Conservation (phyloP, 1,284 basidiomycete genomes). For the Cryptococcus neoformans region DNA sequence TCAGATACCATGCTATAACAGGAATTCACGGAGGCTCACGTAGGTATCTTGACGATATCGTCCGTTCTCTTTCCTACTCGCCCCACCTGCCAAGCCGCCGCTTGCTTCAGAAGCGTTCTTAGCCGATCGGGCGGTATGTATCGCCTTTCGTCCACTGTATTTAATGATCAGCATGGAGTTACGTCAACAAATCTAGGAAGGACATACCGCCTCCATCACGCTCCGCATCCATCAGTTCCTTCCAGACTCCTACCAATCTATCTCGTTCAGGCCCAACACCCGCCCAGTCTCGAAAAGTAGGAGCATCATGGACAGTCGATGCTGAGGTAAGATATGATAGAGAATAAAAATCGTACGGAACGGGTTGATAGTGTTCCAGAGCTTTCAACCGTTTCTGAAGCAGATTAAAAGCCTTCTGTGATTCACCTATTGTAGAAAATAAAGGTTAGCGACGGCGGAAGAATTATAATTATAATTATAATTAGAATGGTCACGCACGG, state of each 20-base stretch:
- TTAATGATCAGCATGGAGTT: not conserved
- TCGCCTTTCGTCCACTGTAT: slow-evolving; percentile 5
- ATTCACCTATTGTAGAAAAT: slow-evolving; percentile 29
- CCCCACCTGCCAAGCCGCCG: slow-evolving; percentile 52
- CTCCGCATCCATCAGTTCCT: slow-evolving; percentile 38
- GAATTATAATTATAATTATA: not conserved
- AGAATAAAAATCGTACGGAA: slow-evolving; percentile 52
- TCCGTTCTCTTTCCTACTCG: slow-evolving; percentile 6
- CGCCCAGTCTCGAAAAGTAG: slow-evolving; percentile 52
- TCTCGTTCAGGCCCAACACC: slow-evolving; percentile 47
- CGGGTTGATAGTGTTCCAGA: slow-evolving; percentile 54
- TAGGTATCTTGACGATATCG: slow-evolving; percentile 13
- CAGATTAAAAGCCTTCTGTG: slow-evolving; percentile 53
- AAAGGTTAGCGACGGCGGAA: not conserved
- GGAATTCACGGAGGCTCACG: slow-evolving; percentile 13
- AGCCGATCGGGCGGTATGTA: slow-evolving; percentile 51
- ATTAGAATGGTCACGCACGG: not conserved
- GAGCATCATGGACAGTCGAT: slow-evolving; percentile 53
- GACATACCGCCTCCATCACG: slow-evolving; percentile 10
- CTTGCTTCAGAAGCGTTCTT: slow-evolving; percentile 50
- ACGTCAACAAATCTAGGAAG: not conserved
- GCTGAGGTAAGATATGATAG: slow-evolving; percentile 53
- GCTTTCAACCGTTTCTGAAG: slow-evolving; percentile 54
- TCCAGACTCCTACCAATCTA: slow-evolving; percentile 47
- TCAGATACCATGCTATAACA: not conserved